These are phyloP conservation scores for Tephrocybe sp. DNA, from an alignment of 768 basidiomycete genomes.

Conservation along the genomic window DNA sequence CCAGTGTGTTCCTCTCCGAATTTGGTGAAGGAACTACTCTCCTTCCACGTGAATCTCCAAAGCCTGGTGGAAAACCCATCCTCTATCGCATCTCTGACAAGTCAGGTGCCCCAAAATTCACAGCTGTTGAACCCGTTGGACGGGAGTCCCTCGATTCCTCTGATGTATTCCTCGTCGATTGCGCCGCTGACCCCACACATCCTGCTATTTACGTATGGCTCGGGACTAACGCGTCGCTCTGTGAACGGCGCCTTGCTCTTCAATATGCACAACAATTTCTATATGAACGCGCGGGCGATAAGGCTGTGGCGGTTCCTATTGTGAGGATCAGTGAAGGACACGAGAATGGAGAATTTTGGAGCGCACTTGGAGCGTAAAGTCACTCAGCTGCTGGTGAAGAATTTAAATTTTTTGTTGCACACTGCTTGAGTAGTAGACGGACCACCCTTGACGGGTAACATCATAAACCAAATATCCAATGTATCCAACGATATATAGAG, in stretches of 20 bases:
- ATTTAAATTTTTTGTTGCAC: too few species aligned
- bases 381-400: too few species aligned
- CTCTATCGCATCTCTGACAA: constrained; percentile 8
- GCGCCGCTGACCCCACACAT: constrained; percentile 22
- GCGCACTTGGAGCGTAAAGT: constrained; percentile 3
- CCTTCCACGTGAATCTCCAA: constrained; percentile 10
- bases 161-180: constrained; percentile 10
- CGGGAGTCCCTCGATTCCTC: neutral
- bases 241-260: constrained; percentile 46
- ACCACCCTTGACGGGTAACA: too few species aligned
- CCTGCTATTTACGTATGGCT: constrained; percentile 61
- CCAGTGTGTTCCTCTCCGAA: constrained; percentile 44
- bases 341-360: constrained; percentile 40
- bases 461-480: too few species aligned
- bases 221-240: constrained; percentile 44
- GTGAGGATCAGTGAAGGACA: constrained; percentile 54
- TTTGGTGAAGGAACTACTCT: constrained; percentile 35
- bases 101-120: constrained; percentile 1
- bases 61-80: neutral
- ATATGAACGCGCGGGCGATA: constrained; percentile 28
- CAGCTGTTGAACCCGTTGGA: neutral
- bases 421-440: too few species aligned
- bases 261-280: constrained; percentile 58
- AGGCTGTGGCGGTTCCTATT: constrained; percentile 29
- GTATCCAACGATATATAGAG: too few species aligned